Conservation (phyloP, 331 rosid species). For the Arachis monticola region DNA sequence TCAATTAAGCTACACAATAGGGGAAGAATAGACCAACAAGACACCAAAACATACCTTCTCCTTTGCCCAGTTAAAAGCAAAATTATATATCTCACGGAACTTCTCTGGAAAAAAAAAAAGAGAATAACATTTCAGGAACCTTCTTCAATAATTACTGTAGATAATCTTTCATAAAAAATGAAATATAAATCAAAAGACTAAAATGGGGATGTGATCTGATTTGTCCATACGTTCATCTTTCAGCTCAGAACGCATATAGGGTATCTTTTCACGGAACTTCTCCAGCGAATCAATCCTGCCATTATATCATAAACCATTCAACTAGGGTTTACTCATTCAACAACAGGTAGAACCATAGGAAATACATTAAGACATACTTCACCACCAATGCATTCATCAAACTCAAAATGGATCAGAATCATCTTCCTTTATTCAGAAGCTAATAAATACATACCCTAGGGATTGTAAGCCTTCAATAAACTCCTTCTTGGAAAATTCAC, state of each 20-base stretch:
- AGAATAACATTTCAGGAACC: slow-evolving; percentile 40
- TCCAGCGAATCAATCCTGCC: slow-evolving; percentile 95
- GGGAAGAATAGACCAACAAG: slow-evolving; percentile 5
- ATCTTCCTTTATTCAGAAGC: slow-evolving; percentile 13
- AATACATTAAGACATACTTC: too few species aligned
- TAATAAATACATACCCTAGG: slow-evolving; percentile 63
- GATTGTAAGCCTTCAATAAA: slow-evolving; percentile 86
- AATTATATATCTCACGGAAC: slow-evolving; percentile 94
- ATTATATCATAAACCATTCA: slow-evolving; percentile 35
- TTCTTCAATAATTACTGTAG: slow-evolving; percentile 31
- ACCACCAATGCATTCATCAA: too few species aligned
- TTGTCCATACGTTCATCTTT: slow-evolving; percentile 84
- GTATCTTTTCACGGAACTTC: slow-evolving; percentile 89
- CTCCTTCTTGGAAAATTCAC: slow-evolving; percentile 98
- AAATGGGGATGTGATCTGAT: slow-evolving; percentile 20
- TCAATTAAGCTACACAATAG: slow-evolving; percentile 19
- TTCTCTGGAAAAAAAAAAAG: slow-evolving; percentile 67
- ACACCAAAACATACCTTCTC: slow-evolving; percentile 72
- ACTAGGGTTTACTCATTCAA: neutral
- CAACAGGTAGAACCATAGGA: too few species aligned
- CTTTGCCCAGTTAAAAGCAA: slow-evolving; percentile 99
- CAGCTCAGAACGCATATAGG: slow-evolving; percentile 89
- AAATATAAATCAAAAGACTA: slow-evolving; percentile 28
- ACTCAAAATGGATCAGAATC: neutral
- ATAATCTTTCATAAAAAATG: slow-evolving; percentile 22